These are phyloP conservation scores for Daldinia sp. DNA, from an alignment of 2,329 filamentous ascomycete species.

Conservation along the genomic window DNA sequence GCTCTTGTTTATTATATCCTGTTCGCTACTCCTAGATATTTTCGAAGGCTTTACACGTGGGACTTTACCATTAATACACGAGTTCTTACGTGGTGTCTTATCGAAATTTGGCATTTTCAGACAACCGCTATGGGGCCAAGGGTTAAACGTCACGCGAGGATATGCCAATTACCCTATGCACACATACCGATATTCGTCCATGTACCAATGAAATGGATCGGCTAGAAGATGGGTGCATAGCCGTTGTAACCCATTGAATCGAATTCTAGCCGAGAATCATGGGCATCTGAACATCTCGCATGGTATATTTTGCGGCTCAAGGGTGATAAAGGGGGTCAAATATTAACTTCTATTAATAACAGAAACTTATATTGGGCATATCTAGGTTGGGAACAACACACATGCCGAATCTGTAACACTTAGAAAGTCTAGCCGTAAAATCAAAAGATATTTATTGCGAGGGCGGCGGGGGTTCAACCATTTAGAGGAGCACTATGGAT, in stretches of 20 bases:
- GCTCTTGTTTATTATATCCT: slow-evolving; percentile 9
- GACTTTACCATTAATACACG: slow-evolving; percentile 9
- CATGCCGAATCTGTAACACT: slow-evolving; percentile 3
- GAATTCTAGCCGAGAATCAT: slow-evolving; percentile 12
- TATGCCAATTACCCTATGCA: slow-evolving; percentile 6
- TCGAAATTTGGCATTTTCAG: not conserved
- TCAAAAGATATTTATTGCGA: slow-evolving; percentile 2
- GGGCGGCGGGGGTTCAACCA: slow-evolving; percentile 10
- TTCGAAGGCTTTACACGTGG: slow-evolving; percentile 23
- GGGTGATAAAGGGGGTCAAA: not conserved
- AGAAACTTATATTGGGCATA: slow-evolving; percentile 6
- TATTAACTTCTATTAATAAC: slow-evolving; percentile 25
- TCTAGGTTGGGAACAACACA: slow-evolving; percentile 3
- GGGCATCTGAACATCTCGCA: slow-evolving; percentile 13
- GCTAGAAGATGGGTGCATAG: not conserved
- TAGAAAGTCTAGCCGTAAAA: not conserved
- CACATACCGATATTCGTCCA: not conserved
- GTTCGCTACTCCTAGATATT: not conserved
- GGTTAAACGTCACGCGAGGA: slow-evolving; percentile 12
- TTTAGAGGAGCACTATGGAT: not conserved
- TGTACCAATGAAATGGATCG: not conserved
- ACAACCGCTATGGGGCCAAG: slow-evolving; percentile 18
- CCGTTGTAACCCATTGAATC: slow-evolving; percentile 10
- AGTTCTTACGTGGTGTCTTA: slow-evolving; percentile 16
- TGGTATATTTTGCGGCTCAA: slow-evolving; percentile 23